Base-by-base conservation (phyloP, 306 rosid genomes). In the Cucumis melo region DNA sequence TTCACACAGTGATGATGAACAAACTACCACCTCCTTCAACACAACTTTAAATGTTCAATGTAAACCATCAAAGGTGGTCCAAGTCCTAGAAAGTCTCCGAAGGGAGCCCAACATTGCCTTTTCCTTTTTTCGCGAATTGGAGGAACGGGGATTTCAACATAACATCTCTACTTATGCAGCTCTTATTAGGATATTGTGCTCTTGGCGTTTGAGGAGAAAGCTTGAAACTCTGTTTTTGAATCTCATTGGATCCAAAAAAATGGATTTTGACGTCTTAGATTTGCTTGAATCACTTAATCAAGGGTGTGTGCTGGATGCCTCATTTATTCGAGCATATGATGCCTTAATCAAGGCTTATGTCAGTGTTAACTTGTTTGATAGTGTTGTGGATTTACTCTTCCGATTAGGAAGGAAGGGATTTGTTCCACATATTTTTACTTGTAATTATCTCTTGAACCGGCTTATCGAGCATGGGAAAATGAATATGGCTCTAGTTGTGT, bases 381-480 rank as follows among this genome's bases (percentile, higher is more conserved):
- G 84, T 46, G 98, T 92, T 15, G 76, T 82, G 65, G 88, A 88
- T 82, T 82, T 91, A 79, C 78, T 93, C 55, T 89, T 88, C 34
- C 83, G 21, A 15, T 73, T 82, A 20, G 74, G 79, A 76, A 82
- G 89, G 76, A 75, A 79, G n/a, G 92, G 96, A 34, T 75, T 91
- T 77, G 56, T 87, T 70, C 93, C 89, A 0, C 89, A 83, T 80
- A 75, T 91, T 58, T 79, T 81, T 36, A 80, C 90, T 10, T 87
- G 87, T 56, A 93, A 93, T 83, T 91, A 80, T 83, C 89, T 93
- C 41, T 73, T 93, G 68, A 93, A 90, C 76, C 81, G 91, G 51
- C 78, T 93, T 80, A 84, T 89, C 78, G 86, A 71, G 46, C 80
- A 81, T 41, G 83, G 82, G 32, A 66, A 84, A 75, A 44, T 80